Evolutionary conservation across 2,329 filamentous ascomycete species (phyloP).

Genomic region (Penicillium sp.): DNA sequence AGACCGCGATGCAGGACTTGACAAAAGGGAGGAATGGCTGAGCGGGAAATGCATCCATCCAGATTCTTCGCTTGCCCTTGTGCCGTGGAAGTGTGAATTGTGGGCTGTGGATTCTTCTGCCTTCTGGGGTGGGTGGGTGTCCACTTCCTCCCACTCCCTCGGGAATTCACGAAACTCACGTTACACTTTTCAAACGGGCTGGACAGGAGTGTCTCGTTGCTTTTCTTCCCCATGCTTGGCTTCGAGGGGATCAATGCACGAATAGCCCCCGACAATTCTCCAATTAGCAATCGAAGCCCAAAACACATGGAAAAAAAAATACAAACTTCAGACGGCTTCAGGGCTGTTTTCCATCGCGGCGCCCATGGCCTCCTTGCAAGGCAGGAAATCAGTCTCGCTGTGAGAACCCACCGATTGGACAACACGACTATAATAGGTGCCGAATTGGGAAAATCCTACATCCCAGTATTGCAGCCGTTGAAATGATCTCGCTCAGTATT

Average conservation of each 20-base stretch:
- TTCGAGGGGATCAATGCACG: background rate
- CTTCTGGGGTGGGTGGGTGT: slow-evolving; percentile 1
- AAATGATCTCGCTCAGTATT: background rate
- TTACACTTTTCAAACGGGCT: slow-evolving; percentile 6
- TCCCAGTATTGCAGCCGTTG: background rate
- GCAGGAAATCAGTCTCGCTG: background rate
- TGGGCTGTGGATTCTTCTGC: background rate
- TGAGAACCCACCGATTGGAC: background rate
- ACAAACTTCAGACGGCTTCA: background rate
- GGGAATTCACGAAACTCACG: slow-evolving; percentile 8
- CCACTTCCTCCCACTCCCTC: slow-evolving; percentile 13
- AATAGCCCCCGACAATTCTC: slow-evolving; percentile 4
- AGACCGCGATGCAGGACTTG: background rate
- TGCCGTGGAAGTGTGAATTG: slow-evolving; percentile 13
- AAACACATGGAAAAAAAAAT: background rate
- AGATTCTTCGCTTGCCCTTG: background rate
- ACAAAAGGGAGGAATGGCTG: background rate
- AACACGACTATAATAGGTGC: background rate
- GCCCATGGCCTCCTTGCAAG: no score
- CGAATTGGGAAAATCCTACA: background rate
- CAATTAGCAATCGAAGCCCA: background rate
- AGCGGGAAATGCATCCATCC: slow-evolving; percentile 18
- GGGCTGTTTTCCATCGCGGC: background rate
- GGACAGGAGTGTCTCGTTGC: background rate
- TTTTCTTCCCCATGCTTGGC: background rate